Percentiles rank a stretch among this genome's conserved stretches.
These are phyloP conservation scores for Syzygium aqueum DNA, from an alignment of 345 rosid species.

Conservation along the genomic window DNA sequence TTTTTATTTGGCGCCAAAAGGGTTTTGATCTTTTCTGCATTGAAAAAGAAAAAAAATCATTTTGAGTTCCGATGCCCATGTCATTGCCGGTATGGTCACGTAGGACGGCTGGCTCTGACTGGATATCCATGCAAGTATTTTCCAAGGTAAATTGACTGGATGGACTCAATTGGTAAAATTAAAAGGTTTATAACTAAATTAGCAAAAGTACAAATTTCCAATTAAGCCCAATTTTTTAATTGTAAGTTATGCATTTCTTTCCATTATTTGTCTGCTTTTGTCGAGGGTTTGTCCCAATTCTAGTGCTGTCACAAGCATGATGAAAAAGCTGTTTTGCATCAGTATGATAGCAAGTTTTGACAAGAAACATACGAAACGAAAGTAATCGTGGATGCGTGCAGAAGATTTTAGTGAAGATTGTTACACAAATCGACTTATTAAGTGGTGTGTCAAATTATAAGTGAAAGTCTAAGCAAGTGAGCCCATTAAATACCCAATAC, in stretches of 20 bases:
- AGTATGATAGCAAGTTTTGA: background rate
- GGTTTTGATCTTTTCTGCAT: background rate
- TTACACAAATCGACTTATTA: background rate
- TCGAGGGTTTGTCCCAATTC: background rate
- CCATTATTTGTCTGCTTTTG: background rate
- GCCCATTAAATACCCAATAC: background rate
- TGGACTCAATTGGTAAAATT: rapidly evolving
- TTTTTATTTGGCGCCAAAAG: background rate
- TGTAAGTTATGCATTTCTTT: background rate
- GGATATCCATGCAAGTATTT: rapidly evolving
- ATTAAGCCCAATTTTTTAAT: background rate
- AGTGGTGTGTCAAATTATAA: background rate
- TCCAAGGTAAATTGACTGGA: rapidly evolving
- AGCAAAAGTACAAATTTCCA: rapidly evolving
- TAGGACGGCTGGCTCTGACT: no score
- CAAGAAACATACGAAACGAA: background rate
- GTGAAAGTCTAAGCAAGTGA: background rate
- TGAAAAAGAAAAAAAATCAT: no score
- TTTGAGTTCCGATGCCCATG: rapidly evolving
- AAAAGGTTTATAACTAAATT: rapidly evolving
- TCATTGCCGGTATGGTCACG: rapidly evolving
- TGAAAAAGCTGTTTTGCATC: background rate
- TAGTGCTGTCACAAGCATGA: background rate
- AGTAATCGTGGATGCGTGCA: background rate
- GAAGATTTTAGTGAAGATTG: background rate